phyloP scores from a whole-genome alignment of 306 rosid species.

The Begonia loranthoides region DNA sequence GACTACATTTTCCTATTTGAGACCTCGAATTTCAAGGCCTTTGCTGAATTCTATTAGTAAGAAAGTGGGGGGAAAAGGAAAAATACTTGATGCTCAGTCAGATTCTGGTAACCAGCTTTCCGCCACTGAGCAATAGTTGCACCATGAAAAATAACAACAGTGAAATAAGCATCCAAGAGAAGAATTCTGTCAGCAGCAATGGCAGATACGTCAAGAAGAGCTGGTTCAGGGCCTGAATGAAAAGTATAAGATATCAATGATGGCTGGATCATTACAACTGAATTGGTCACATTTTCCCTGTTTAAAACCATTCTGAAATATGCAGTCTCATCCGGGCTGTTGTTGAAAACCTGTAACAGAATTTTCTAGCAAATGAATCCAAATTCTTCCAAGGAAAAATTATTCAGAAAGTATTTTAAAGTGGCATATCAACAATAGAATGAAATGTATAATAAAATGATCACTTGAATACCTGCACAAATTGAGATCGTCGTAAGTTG shows the following conservation, averaged over 20 bases:
- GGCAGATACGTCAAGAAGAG: constrained; percentile 91
- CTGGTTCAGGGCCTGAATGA: constrained; percentile 85
- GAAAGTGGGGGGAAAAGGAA: not conserved
- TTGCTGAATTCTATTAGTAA: not conserved
- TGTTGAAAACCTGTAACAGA: constrained; percentile 74
- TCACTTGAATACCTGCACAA: constrained; percentile 64
- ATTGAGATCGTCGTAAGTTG: constrained; percentile 90
- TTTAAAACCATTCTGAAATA: constrained; percentile 90
- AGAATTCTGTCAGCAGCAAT: constrained; percentile 85
- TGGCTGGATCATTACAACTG: constrained; percentile 98
- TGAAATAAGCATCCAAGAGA: constrained; percentile 82
- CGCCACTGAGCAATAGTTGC: constrained; percentile 98
- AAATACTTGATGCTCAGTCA: constrained; percentile 84
- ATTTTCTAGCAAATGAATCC: not conserved
- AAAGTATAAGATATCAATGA: constrained; percentile 87
- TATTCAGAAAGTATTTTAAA: too few species aligned
- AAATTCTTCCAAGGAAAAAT: too few species aligned
- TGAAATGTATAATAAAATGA: too few species aligned
- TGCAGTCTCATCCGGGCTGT: constrained; percentile 99
- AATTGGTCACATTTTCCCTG: constrained; percentile 86
- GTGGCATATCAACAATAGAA: too few species aligned
- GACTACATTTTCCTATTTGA: too few species aligned
- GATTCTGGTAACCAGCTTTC: constrained; percentile 80
- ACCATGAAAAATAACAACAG: constrained; percentile 90
- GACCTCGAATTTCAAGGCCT: too few species aligned